Percentiles rank a stretch among this genome's conserved stretches.
Conservation (phyloP, 257 asterid genomes). For the Scutellaria galericulata region DNA sequence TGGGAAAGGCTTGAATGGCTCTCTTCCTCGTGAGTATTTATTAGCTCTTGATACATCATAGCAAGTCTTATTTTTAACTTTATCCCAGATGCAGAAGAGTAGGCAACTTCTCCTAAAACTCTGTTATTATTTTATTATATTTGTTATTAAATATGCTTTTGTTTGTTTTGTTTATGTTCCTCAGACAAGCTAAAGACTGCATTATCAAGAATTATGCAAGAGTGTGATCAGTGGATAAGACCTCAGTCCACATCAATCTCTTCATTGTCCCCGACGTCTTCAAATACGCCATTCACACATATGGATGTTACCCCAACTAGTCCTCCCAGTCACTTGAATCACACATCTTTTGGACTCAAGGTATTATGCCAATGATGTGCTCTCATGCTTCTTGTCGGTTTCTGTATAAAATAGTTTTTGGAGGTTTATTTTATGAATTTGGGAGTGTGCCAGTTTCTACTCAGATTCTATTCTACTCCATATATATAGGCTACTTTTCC, state of each 20-base stretch:
- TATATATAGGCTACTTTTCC: too few species aligned
- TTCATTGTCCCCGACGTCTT: constrained; percentile 65
- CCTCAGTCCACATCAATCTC: constrained; percentile 56
- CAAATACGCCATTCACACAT: constrained; percentile 62
- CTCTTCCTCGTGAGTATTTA: constrained; percentile 72
- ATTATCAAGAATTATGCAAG: constrained; percentile 80
- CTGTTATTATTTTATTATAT: too few species aligned
- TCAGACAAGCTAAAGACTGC: constrained; percentile 90
- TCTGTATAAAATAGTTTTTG: constrained; percentile 11
- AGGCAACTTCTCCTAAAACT: constrained; percentile 33
- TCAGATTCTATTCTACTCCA: constrained; percentile 19
- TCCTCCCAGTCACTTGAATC: constrained; percentile 75
- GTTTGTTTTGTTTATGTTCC: constrained; percentile 41
- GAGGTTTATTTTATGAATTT: constrained; percentile 2
- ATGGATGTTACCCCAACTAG: constrained; percentile 89
- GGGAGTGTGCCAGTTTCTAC: constrained; percentile 25
- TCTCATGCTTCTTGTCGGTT: constrained; percentile 20
- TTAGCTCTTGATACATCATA: constrained; percentile 24
- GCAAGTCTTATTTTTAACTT: constrained; percentile 20
- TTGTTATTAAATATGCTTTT: not conserved
- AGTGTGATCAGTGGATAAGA: constrained; percentile 92
- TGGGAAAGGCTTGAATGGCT: constrained; percentile 63
- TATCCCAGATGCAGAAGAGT: constrained; percentile 16
- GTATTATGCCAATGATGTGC: constrained; percentile 48
- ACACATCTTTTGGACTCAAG: constrained; percentile 75